phyloP scores from a whole-genome alignment of 345 rosid genomes.

The Rhodamnia argentea region DNA sequence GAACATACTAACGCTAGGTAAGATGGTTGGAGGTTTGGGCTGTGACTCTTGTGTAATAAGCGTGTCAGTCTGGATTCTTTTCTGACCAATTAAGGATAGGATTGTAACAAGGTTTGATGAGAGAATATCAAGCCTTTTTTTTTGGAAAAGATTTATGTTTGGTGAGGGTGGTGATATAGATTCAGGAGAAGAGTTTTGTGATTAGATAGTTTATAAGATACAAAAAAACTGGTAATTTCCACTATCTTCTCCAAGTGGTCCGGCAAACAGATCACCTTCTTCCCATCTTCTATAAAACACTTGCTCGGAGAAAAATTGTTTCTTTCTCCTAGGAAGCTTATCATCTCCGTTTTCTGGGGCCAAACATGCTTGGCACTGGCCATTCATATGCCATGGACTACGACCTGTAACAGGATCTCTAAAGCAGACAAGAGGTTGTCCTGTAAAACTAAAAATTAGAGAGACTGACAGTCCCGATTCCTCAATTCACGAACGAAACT shows the following conservation, averaged over 20 bases:
- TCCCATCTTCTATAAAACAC: background rate
- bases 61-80: background rate
- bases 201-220: background rate
- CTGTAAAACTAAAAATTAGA: too few relatives aligned
- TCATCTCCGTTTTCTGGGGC: background rate
- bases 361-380: background rate
- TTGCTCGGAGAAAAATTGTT: rapidly evolving
- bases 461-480: too few relatives aligned
- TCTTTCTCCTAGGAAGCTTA: background rate
- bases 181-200: background rate
- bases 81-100: background rate
- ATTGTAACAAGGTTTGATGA: background rate
- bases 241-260: background rate
- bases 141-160: background rate
- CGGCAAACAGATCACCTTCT: background rate
- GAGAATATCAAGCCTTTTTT: background rate
- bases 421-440: background rate
- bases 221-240: too few relatives aligned
- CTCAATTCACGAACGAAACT: too few relatives aligned
- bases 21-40: background rate
- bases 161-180: background rate
- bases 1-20: background rate
- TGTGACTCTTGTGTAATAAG: background rate
- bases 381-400: background rate
- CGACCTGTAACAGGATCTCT: background rate